Evolutionary conservation across 139 green algal species (phyloP).

Genomic region (Auxenochlorella protothecoides): DNA sequence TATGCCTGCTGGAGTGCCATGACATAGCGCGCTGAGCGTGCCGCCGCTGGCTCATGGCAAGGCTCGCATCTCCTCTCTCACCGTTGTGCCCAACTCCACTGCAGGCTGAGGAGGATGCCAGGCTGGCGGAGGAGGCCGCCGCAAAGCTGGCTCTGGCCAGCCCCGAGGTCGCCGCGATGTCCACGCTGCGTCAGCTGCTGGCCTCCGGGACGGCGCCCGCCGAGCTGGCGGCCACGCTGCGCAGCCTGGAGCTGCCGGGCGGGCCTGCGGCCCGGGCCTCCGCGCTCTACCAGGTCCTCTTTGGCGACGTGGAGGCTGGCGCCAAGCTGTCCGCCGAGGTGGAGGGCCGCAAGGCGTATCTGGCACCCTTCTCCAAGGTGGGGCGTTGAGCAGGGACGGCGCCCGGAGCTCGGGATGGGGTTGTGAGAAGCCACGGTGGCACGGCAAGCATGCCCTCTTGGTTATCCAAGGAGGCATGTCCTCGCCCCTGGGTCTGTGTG

Average conservation of each 20-base stretch:
- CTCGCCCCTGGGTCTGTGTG: too few species aligned
- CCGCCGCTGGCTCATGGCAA: too few species aligned
- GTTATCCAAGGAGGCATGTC: too few species aligned
- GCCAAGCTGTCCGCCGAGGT: slow-evolving; percentile 9
- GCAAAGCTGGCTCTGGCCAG: slow-evolving; percentile 13
- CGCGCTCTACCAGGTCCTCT: slow-evolving; percentile 41
- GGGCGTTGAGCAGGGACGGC: too few species aligned
- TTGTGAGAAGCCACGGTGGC: too few species aligned
- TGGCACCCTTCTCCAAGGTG: background rate
- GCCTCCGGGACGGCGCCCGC: too few species aligned
- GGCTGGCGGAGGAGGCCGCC: slow-evolving; percentile 21
- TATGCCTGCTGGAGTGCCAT: too few species aligned
- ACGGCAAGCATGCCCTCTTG: too few species aligned
- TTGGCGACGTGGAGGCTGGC: slow-evolving; percentile 8
- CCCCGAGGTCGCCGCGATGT: slow-evolving; percentile 24
- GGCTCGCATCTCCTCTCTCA: too few species aligned
- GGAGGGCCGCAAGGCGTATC: background rate
- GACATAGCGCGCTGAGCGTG: too few species aligned
- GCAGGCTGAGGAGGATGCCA: slow-evolving; percentile 24
- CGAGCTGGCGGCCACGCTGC: slow-evolving; percentile 22
- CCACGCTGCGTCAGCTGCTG: slow-evolving; percentile 19
- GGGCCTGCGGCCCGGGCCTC: slow-evolving; percentile 30
- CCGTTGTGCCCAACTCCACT: background rate
- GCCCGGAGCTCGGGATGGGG: too few species aligned
- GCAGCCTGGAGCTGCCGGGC: slow-evolving; percentile 34